Evolutionary conservation across 345 rosid species (phyloP), one percentile per base, ranked within the genome.

Genomic region (Corymbia maculata): DNA sequence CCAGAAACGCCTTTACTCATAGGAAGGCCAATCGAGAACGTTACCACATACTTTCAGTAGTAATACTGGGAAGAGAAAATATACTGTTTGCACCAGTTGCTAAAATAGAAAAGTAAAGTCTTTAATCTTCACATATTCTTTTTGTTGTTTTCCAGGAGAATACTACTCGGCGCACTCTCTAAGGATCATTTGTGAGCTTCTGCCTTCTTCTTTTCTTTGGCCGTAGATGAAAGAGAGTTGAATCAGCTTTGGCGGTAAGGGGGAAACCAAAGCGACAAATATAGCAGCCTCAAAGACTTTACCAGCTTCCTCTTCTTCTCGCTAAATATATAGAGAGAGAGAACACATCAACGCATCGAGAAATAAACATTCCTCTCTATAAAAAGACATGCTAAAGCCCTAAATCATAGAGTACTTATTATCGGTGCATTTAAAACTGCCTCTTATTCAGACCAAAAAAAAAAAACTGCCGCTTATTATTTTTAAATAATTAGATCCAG

Each of bases 161-260:
- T 16, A 30, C 64, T 36, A 85, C 59, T 51, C 17, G 51, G 7
- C 52, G 52, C 75, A 15, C 70, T n/a, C 70, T 6, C 47, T 61
- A 51, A 84, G 88, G 57, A 80, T 95, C 92, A 95, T 91, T 94
- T 94, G 88, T 95, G 94, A 75, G 94, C 92, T 89, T 93, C 96
- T 3, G 90, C 87, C 90, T 93, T 95, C 95, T 94, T 95, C 92
- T 89, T 93, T 88, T 94, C 95, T 90, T 90, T 95, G 53, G 94
- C 96, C 94, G 95, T 61, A 51, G 44, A 28, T 85, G 86, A 85
- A 28, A 85, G 57, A 51, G 44, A 51, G 36, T 16, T n/a, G 17
- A 64, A 64, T 64, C 75, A 64, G 1, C n/a, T 64, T n/a, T 64
- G 19, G 36, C 30, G 1, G 15, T 52, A 14, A 52, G 53, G 53